phyloP scores from a whole-genome alignment of 345 rosid genomes.

The Gossypium herbaceum region DNA sequence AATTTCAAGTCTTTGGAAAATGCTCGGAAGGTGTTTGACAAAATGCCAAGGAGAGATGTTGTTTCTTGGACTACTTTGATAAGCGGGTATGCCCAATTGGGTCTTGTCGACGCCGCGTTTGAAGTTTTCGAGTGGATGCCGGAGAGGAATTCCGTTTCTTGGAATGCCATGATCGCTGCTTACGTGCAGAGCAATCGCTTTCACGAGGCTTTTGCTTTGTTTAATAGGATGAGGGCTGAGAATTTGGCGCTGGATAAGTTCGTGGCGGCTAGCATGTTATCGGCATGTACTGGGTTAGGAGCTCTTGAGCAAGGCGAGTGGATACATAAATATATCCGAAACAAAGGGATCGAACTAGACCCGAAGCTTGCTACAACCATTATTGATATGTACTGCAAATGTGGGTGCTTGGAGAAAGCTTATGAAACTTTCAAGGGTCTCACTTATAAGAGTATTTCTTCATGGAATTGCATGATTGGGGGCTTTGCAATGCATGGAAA shows the following conservation, averaged over 20 bases:
- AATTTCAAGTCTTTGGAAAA: conserved; percentile 27
- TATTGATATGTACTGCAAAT: conserved; percentile 50
- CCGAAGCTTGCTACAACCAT: conserved; percentile 40
- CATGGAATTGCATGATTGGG: conserved; percentile 46
- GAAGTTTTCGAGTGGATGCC: conserved; percentile 36
- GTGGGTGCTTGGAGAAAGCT: conserved; percentile 45
- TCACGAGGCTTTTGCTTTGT: conserved; percentile 45
- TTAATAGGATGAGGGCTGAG: conserved; percentile 40
- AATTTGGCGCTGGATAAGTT: conserved; percentile 34
- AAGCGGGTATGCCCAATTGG: conserved; percentile 42
- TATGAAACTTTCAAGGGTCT: conserved; percentile 28
- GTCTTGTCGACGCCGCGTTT: conserved; percentile 38
- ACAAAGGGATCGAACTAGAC: conserved; percentile 29
- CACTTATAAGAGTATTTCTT: conserved; percentile 25
- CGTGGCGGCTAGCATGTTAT: conserved; percentile 36
- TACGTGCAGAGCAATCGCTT: conserved; percentile 39
- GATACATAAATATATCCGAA: conserved; percentile 30
- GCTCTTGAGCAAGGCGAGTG: conserved; percentile 42
- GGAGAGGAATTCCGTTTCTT: conserved; percentile 39
- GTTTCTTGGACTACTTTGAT: conserved; percentile 46
- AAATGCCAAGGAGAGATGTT: conserved; percentile 20
- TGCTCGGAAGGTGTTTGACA: conserved; percentile 35
- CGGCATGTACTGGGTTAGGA: conserved; percentile 40
- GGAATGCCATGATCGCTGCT: conserved; percentile 50
- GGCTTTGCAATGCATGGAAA: conserved; percentile 41